These are phyloP conservation scores for Eremochloa ophiuroides DNA, from an alignment of 176 grass and related monocot species.

Conservation along the genomic window DNA sequence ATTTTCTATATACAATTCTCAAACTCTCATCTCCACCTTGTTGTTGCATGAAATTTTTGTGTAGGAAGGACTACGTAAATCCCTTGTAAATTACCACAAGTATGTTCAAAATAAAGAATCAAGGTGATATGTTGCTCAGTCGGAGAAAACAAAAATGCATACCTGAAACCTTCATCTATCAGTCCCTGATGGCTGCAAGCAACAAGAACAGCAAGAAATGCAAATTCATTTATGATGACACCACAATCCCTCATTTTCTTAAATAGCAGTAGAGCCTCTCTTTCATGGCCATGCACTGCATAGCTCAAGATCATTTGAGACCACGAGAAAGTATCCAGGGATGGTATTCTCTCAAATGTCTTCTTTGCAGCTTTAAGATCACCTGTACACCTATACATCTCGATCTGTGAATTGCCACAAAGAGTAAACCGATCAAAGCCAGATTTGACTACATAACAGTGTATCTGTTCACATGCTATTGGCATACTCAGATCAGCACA, in stretches of 20 bases:
- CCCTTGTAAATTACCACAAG: not conserved
- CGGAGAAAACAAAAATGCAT: not conserved
- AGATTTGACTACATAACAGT: conserved; percentile 54
- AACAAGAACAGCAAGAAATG: conserved; percentile 66
- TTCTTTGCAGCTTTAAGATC: conserved; percentile 52
- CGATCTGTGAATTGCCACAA: conserved; percentile 59
- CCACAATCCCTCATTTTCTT: conserved; percentile 48
- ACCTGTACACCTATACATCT: conserved; percentile 63
- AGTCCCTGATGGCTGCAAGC: conserved; percentile 60
- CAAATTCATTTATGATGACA: conserved; percentile 26
- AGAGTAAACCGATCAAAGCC: conserved; percentile 48
- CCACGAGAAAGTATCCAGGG: conserved; percentile 61
- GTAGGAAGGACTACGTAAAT: not conserved
- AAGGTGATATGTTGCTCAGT: not conserved
- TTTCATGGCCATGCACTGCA: conserved; percentile 51
- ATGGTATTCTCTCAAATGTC: conserved; percentile 49
- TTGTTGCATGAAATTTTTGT: not conserved
- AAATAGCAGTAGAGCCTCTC: conserved; percentile 53
- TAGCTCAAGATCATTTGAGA: conserved; percentile 58
- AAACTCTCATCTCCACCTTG: not conserved
- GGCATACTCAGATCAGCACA: conserved; percentile 48
- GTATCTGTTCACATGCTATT: conserved; percentile 55
- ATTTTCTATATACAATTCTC: not conserved
- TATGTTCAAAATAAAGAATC: conserved; percentile 15
- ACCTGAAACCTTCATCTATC: conserved; percentile 64